phyloP scores from a whole-genome alignment of 73 alveolate species.

The Stentor roeselii region DNA sequence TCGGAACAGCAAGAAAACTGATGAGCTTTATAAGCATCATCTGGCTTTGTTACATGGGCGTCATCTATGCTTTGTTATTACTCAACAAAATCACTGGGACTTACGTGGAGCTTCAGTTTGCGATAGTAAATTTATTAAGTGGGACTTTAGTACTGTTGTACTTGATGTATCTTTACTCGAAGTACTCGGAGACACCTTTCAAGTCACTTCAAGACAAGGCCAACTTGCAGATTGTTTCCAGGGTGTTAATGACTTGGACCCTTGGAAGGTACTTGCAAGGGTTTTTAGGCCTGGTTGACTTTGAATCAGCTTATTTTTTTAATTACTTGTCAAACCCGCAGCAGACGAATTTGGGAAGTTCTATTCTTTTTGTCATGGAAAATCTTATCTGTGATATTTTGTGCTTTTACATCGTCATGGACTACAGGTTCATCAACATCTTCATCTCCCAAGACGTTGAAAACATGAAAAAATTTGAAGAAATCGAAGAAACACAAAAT shows the following conservation, averaged over 20 bases:
- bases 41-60: conserved; percentile 5
- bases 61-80: neutral
- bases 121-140: conserved; percentile 1
- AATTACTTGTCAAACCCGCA: neutral
- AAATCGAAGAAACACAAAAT: neutral
- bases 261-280: conserved; percentile 6
- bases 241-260: neutral
- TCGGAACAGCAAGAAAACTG: neutral
- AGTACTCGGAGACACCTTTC: conserved; percentile 18
- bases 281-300: neutral
- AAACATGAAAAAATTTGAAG: neutral
- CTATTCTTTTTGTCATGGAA: neutral
- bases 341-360: neutral
- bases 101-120: neutral
- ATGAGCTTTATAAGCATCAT: neutral
- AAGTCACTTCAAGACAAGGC: neutral
- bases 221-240: neutral
- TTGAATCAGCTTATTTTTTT: neutral
- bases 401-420: conserved; percentile 13
- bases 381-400: neutral
- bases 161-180: neutral
- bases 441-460: neutral
- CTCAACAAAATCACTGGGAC: neutral
- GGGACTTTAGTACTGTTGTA: neutral
- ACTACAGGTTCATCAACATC: neutral